phyloP scores from a whole-genome alignment of 352 stramenopile species.

The Elongisporangium anandrum region DNA sequence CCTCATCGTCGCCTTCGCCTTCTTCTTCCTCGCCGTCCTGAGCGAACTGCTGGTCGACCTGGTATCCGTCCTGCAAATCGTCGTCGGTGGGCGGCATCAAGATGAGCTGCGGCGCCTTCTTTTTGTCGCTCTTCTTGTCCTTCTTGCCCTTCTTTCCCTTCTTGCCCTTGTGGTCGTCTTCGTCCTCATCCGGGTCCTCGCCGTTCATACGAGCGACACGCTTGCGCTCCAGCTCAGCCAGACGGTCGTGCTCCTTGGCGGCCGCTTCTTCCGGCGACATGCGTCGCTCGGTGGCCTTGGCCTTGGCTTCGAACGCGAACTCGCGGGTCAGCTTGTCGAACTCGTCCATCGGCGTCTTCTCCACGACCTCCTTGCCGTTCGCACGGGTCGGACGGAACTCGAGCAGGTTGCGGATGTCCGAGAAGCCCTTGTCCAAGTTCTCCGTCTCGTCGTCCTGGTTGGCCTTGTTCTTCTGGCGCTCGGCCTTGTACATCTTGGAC shows the following conservation, averaged over 20 bases:
- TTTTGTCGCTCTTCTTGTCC: conserved; percentile 36
- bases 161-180: conserved; percentile 32
- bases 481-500: conserved; percentile 86
- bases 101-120: conserved; percentile 52
- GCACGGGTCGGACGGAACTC: conserved; percentile 72
- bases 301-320: conserved; percentile 90
- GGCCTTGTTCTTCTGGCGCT: conserved; percentile 84
- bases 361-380: conserved; percentile 49
- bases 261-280: conserved; percentile 94
- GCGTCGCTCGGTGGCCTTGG: conserved; percentile 90
- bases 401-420: conserved; percentile 55
- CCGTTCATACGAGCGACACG: conserved; percentile 94
- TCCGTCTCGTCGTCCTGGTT: conserved; percentile 77
- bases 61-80: conserved; percentile 86
- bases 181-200: conserved; percentile 71
- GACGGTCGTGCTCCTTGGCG: conserved; percentile 88
- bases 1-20: conserved; percentile 43
- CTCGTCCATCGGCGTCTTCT: conserved; percentile 76
- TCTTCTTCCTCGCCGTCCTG: conserved; percentile 32
- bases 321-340: conserved; percentile 82
- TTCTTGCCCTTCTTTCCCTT: conserved; percentile 48
- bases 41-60: conserved; percentile 57
- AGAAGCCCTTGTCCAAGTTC: conserved; percentile 69
- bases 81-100: conserved; percentile 85
- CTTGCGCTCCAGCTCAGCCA: conserved; percentile 91